phyloP scores from a whole-genome alignment of 495 filamentous ascomycete genomes.

The Thozetella sp. region DNA sequence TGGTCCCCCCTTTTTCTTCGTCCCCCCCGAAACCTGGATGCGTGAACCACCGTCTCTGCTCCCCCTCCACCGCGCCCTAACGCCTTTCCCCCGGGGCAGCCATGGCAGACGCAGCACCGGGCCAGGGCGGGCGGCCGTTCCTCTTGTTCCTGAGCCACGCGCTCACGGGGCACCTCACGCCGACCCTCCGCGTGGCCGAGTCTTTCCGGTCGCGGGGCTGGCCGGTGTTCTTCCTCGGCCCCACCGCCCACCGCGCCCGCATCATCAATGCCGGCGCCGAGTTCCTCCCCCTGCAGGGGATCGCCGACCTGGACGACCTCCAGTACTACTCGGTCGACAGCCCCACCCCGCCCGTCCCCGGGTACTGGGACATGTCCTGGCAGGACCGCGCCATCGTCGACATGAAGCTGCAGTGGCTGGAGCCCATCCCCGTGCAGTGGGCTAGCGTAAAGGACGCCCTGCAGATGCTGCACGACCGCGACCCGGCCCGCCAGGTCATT shows the following conservation, averaged over 20 bases:
- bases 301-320: conserved; percentile 24
- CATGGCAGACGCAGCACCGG: background rate
- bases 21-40: too few relatives aligned
- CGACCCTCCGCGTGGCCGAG: conserved; percentile 25
- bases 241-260: conserved; percentile 19
- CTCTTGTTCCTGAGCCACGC: conserved; percentile 29
- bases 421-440: conserved; percentile 24
- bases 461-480: conserved; percentile 10
- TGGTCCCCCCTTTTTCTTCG: background rate
- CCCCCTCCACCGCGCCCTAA: background rate
- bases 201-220: conserved; percentile 21
- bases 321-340: conserved; percentile 13
- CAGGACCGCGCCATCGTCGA: conserved; percentile 21
- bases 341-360: conserved; percentile 5
- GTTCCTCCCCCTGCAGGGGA: conserved; percentile 28
- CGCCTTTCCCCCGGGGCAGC: background rate
- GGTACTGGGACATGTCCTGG: conserved; percentile 13
- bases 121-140: conserved; percentile 13
- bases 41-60: background rate
- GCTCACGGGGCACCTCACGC: conserved; percentile 30
- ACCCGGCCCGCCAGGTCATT: conserved; percentile 21
- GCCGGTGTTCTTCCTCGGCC: conserved; percentile 30
- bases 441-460: conserved; percentile 20
- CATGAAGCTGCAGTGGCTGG: conserved; percentile 17
- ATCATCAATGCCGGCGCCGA: conserved; percentile 25